Evolutionary conservation across 345 rosid genomes (phyloP), one percentile per base, ranked within the genome.

Genomic region (Camelina hispida): DNA sequence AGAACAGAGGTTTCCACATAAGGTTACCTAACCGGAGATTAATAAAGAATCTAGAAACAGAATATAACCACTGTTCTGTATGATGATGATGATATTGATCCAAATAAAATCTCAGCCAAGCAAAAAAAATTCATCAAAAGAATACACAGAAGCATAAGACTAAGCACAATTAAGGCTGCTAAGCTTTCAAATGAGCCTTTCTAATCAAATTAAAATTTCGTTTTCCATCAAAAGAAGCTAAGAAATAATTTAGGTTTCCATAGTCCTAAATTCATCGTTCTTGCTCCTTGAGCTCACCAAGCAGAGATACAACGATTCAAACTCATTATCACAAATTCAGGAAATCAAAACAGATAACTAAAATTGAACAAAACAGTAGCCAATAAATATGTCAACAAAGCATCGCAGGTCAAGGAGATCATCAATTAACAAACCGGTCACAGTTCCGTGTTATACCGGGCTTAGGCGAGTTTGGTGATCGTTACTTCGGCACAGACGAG

Each of bases 381-480:
- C 14, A 1, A 40, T 11, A 3, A 40, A 11, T 40, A 40, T 40
- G 1, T 40, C 13, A 40, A 10, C 44, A 11, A 40, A 40, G 44
- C 44, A 10, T 40, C 13, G 4, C 0, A 10, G 11, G 2, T 22
- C 25, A 23, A 23, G 3, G 25, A 23, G 25, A 23, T 23, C 25
- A 23, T 23, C 25, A 23, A 3, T 23, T 23, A 23, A 23, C 44
- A 4, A 40, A 40, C 44, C 22, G 22, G 22, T 20, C 22, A 20
- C 22, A 95, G 71, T 95, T 80, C 77, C 96, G 96, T 1, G 99
- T 94, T 47, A 85, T 95, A 80, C 99, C 99, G 0, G 99, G 99
- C 18, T 68, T 95, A 85, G 99, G 97, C 16, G 97, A 95, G 88
- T 95, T 95, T 66, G 99, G 99, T 0, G 97, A 95, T 80, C 92